Conservation (phyloP, 768 basidiomycete genomes). For the Pleurotus ostreatus region DNA sequence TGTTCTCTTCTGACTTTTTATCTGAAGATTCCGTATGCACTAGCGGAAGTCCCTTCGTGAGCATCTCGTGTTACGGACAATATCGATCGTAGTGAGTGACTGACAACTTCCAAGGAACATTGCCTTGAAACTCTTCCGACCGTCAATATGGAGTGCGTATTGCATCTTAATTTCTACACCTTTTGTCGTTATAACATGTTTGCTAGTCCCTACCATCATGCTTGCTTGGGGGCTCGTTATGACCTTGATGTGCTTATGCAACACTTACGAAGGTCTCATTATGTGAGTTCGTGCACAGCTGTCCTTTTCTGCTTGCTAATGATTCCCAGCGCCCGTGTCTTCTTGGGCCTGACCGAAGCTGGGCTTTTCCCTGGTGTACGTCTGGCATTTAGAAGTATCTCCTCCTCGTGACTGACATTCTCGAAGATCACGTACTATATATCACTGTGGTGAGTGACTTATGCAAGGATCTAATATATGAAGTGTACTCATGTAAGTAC, state of each 20-base stretch:
- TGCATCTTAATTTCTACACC: too few relatives aligned
- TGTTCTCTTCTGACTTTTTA: neutral
- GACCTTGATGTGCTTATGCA: slow-evolving; percentile 22
- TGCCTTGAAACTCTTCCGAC: slow-evolving; percentile 18
- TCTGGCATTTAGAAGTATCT: neutral
- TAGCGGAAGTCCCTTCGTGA: slow-evolving; percentile 24
- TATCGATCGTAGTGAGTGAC: too few relatives aligned
- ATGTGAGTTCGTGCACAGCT: slow-evolving; percentile 22
- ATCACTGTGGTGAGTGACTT: slow-evolving; percentile 33
- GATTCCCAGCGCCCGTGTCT: slow-evolving; percentile 21
- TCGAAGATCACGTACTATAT: slow-evolving; percentile 31
- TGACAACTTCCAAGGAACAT: slow-evolving; percentile 17
- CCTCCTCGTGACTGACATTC: too few relatives aligned
- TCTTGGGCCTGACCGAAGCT: slow-evolving; percentile 22
- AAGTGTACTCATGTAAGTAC: too few relatives aligned
- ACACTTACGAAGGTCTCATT: slow-evolving; percentile 20
- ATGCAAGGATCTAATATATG: too few relatives aligned
- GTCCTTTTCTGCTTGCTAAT: slow-evolving; percentile 1
- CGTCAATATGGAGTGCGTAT: slow-evolving; percentile 24
- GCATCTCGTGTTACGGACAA: neutral
- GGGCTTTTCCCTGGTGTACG: slow-evolving; percentile 24
- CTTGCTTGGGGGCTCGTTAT: slow-evolving; percentile 23
- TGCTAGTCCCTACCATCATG: slow-evolving; percentile 19
- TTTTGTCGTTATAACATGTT: neutral
- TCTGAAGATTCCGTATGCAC: slow-evolving; percentile 21